Base-by-base conservation (phyloP, 2,329 filamentous ascomycete species). In the Fusarium sulawesiense region DNA sequence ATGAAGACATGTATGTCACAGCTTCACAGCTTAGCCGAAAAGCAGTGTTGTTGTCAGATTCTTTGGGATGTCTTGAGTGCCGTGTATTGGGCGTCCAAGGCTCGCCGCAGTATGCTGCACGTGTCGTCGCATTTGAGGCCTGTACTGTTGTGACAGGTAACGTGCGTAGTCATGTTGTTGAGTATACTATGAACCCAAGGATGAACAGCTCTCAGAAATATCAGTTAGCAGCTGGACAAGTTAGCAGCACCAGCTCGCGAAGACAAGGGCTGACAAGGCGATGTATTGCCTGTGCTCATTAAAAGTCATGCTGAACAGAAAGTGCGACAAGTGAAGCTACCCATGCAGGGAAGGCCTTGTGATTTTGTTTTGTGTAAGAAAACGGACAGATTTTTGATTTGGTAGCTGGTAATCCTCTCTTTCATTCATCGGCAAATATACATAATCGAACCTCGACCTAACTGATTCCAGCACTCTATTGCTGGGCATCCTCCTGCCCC, bases 401-500 rank as follows among this genome's bases (percentile, higher is more conserved):
- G 68, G 49, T 47, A 59, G 59, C 57, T 68, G 59, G 55, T 49
- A 71, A 56, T 73, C 63, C 68, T 67, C 56, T 73, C 65, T 74
- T 76, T 71, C 61, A 77, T 73, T 77, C 73, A 72, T 70, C 71
- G 65, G 57, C 63, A 76, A 78, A 76, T 78, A 64, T 76, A 78
- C 76, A 78, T 66, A 71, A 75, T 72, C 64, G 55, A 53, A 46
- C 54, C 64, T 67, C 66, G 69, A 75, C 61, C 69, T 67, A 42
- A 60, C 54, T 51, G 49, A 50, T 67, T 68, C 48, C 60, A 73
- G 51, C 62, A 48, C 56, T 60, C 71, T 75, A 80, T 77, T 78
- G 78, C 75, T 80, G 80, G 63, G 77, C 75, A 66, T 80, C 77
- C 47, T 70, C 74, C 72, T 80, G 75, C 62, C 68, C 74, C 34